Evolutionary conservation across 257 asterid genomes (phyloP), one percentile per base, ranked within the genome.

Genomic region (Leonotis leonurus): DNA sequence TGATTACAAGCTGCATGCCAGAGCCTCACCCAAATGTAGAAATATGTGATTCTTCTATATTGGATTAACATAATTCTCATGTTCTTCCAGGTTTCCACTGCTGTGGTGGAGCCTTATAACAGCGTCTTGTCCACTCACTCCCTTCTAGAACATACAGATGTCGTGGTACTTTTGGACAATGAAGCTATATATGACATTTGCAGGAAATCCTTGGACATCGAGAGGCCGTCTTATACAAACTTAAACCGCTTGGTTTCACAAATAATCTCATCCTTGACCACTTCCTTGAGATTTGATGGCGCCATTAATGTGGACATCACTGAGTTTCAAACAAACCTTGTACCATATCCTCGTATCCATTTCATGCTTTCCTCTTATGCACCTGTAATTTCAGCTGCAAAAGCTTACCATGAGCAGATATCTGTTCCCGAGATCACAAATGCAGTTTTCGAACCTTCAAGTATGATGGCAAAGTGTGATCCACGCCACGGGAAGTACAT

Each of bases 341-440:
- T 68, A n/a, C 81, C 78, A 20, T 76, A 76, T 64, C 81, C 78
- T 48, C 78, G 81, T 51, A 76, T 71, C 41, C 81, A 76, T 59
- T 76, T 72, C 61, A 76, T 76, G 78, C 78, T 76, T 52, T 76
- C 81, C 36, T 76, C 78, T 33, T 76, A 76, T 72, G 75, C 81
- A 53, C 81, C 81, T 10, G 78, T 76, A 10, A 76, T 76, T 65
- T 76, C 81, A 16, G 61, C 78, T 33, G 66, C 77, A 21, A 76
- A 71, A 71, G 78, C 74, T 27, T 72, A 49, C 63, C 79, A 70
- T 24, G 76, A 78, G 62, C 80, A 74, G 52, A 25, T 63, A 56
- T 69, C 78, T 32, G 72, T 64, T 58, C 75, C 75, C 14, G 69
- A 73, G 68, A 73, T 73, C 68, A 73, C 78, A 24, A 73, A 68